Evolutionary conservation across 2,329 filamentous ascomycete genomes (phyloP).

Genomic region (Akanthomyces muscarius): DNA sequence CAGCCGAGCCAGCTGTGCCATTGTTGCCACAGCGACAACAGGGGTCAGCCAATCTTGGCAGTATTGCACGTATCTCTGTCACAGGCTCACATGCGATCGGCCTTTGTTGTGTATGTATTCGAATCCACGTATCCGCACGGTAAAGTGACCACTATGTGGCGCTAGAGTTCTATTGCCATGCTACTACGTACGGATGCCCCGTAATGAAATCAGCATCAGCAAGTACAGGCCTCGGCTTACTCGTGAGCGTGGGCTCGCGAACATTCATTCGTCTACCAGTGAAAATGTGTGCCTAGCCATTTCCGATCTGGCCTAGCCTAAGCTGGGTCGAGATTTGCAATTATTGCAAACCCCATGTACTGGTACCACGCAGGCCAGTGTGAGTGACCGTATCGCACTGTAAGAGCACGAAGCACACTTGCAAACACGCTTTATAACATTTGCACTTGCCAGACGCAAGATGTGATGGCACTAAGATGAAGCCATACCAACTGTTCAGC

Average conservation of each 20-base stretch:
- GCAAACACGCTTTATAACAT: too few relatives aligned
- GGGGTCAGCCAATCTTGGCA: neutral
- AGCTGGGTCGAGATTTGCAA: neutral
- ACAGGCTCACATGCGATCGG: slow-evolving; percentile 7
- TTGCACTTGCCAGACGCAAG: too few relatives aligned
- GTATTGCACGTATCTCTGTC: neutral
- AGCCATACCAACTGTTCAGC: too few relatives aligned
- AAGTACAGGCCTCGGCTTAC: neutral
- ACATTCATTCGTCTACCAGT: neutral
- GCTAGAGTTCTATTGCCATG: neutral
- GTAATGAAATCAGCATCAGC: too few relatives aligned
- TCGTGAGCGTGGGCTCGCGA: neutral
- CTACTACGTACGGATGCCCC: too few relatives aligned
- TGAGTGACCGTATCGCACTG: too few relatives aligned
- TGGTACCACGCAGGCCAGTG: too few relatives aligned
- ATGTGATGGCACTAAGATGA: too few relatives aligned
- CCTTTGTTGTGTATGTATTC: neutral
- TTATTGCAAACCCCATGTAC: too few relatives aligned
- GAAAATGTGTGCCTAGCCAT: neutral
- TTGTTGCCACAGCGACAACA: slow-evolving; percentile 12
- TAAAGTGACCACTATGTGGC: neutral
- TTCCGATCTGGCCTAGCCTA: neutral
- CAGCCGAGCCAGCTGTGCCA: neutral
- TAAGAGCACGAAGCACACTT: too few relatives aligned
- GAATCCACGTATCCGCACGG: neutral